Base-by-base conservation (phyloP, 2,329 filamentous ascomycete species). In the Ascosphaera apis region DNA sequence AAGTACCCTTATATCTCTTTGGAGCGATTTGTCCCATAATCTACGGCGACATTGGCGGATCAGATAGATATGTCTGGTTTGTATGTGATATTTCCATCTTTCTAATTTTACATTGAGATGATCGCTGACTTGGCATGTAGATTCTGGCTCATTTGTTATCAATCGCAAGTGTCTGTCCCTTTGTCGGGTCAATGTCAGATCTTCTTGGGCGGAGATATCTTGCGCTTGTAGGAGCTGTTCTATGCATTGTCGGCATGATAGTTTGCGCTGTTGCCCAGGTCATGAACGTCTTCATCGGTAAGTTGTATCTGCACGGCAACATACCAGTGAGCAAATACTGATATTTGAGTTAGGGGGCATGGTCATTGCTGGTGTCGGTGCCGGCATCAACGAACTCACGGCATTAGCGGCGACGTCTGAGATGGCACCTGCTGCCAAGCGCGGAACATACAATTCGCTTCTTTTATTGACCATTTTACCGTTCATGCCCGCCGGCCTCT, bases 381-480 rank as follows among this genome's bases (percentile, higher is more conserved):
- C 72, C 8, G 74, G 74, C 11, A 64, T 78, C 40, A 72, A 72
- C 43, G 73, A 78, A 49, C 56, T 79, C 23, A 78, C 71, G 4
- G 72, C 74, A 3, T 57, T 80, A 6, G 72, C 74, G 18, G 74
- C 65, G 23, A 74, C 72, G 1, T 69, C 71, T 2, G 74, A 80
- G 48, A 61, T 79, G 40, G 75, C 71, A 0, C 74, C 75, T 1
- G 68, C 68, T 15, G 58, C 65, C 13, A 68, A 76, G 49, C 65
- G 75, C 34, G 73, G 69, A 19, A 63, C 63, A 46, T 76, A 76
- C 45, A 65, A 76, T 16, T 66, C 66, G 9, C 49, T 62, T 1
- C 53, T 77, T 11, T 64, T 74, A 33, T 62, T 73, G 45, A 70
- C 66, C 37, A 71, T 76, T 39, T 42, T 72, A 1, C 71, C 70